Evolutionary conservation across 768 basidiomycete species (phyloP).

Genomic region (Nidula microcarpa): DNA sequence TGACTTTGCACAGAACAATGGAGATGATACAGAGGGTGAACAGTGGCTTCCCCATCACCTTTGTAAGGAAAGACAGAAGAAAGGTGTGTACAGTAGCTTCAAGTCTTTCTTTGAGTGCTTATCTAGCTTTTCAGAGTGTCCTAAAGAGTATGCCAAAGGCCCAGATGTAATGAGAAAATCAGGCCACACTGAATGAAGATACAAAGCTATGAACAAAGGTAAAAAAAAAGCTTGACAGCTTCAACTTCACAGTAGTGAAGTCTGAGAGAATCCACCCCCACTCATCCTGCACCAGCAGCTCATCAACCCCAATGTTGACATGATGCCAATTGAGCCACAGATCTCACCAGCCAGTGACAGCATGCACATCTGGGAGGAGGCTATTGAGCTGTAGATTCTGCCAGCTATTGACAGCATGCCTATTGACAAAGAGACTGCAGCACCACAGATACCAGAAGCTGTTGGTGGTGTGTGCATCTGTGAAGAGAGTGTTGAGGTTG

Average conservation of each 20-base stretch:
- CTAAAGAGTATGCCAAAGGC: no score
- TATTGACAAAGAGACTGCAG: no score
- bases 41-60: not conserved
- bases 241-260: not conserved
- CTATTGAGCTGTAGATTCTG: not conserved
- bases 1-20: not conserved
- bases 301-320: not conserved
- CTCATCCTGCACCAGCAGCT: not conserved
- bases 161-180: conserved; percentile 5
- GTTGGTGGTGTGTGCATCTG: no score
- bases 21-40: not conserved
- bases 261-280: not conserved
- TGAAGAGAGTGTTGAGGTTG: not conserved
- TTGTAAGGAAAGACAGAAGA: not conserved
- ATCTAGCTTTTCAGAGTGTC: not conserved
- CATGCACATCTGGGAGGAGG: not conserved
- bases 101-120: not conserved
- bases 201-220: not conserved
- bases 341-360: no score
- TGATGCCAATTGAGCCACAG: no score
- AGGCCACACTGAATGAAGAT: not conserved
- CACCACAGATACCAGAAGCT: no score
- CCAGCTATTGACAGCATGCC: no score
- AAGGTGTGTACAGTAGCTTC: not conserved
- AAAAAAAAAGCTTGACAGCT: not conserved